These are phyloP conservation scores for Trichoderma brevicompactum DNA, from an alignment of 2,329 filamentous ascomycete genomes.

Conservation along the genomic window DNA sequence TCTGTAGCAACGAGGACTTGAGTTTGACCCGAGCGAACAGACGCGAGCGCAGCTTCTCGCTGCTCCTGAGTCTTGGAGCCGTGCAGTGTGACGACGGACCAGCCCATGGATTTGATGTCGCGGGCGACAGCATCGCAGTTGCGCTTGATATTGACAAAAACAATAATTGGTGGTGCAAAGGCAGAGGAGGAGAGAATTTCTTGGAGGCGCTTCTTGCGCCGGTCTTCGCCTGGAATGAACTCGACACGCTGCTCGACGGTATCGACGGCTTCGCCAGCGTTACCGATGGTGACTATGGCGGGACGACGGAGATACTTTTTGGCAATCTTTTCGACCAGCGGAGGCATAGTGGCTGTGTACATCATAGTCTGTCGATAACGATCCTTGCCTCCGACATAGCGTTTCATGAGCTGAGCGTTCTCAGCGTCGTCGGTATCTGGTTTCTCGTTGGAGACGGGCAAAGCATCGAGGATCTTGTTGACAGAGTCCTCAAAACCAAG, in stretches of 20 bases:
- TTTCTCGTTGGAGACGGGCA: constrained; percentile 92
- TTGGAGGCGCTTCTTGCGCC: constrained; percentile 91
- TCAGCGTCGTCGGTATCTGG: constrained; percentile 93
- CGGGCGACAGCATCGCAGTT: constrained; percentile 95
- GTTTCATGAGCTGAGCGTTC: constrained; percentile 81
- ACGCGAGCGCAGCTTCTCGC: constrained; percentile 86
- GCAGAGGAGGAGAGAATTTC: constrained; percentile 83
- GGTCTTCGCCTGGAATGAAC: constrained; percentile 87
- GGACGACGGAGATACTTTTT: constrained; percentile 93
- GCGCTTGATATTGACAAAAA: constrained; percentile 99
- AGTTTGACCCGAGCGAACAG: constrained; percentile 78
- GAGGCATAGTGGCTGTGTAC: constrained; percentile 99
- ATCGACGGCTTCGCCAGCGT: constrained; percentile 92
- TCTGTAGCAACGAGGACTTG: constrained; percentile 96
- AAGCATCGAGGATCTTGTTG: constrained; percentile 93
- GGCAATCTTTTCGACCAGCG: constrained; percentile 91
- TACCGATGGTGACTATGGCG: constrained; percentile 92
- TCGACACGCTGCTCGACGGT: constrained; percentile 98
- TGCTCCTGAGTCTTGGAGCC: constrained; percentile 98
- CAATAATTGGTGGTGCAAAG: constrained; percentile 89
- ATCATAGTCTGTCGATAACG: constrained; percentile 98
- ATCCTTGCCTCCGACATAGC: constrained; percentile 73
- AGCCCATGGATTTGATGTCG: constrained; percentile 93
- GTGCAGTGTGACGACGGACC: constrained; percentile 86
- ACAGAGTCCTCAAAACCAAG: constrained; percentile 97